Conservation (phyloP, 257 asterid species). For the Anisodus acutangulus region DNA sequence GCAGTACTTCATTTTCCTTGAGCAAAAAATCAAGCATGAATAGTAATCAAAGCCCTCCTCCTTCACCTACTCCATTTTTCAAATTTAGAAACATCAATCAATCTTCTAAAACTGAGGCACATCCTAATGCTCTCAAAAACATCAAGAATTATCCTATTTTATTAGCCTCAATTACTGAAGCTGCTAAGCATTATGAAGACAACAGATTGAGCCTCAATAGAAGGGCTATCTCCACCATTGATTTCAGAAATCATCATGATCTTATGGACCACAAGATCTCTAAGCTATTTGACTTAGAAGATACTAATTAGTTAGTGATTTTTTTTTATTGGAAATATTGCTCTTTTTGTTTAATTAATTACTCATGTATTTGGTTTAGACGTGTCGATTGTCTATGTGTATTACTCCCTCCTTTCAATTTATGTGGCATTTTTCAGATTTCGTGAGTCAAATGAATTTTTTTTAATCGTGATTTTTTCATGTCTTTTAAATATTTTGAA, state of each 20-base stretch:
- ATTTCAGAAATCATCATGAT: constrained; percentile 65
- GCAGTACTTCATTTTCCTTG: constrained; percentile 47
- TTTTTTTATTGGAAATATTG: too few relatives aligned
- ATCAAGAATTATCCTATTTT: constrained; percentile 83
- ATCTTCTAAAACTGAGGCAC: constrained; percentile 79
- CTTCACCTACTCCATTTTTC: constrained; percentile 66
- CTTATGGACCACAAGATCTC: neutral
- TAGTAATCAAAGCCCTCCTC: constrained; percentile 34
- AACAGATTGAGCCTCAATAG: constrained; percentile 33
- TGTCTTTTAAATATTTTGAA: too few relatives aligned
- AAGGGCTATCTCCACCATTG: constrained; percentile 65
- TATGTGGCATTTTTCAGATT: too few relatives aligned
- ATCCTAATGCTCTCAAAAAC: constrained; percentile 85
- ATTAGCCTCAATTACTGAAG: constrained; percentile 75
- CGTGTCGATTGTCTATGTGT: neutral
- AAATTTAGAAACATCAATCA: constrained; percentile 43
- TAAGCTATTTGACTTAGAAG: constrained; percentile 47
- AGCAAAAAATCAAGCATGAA: constrained; percentile 36
- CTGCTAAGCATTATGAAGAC: constrained; percentile 70
- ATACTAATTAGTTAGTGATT: constrained; percentile 30
- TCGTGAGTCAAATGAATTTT: too few relatives aligned
- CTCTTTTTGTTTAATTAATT: too few relatives aligned
- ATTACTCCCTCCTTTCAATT: too few relatives aligned
- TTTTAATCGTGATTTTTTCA: too few relatives aligned
- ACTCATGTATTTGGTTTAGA: too few relatives aligned